A percentile compares a stretch with the other conserved stretches of the same genome.
These are phyloP conservation scores for Anacardium occidentale DNA, from an alignment of 345 rosid genomes.

Conservation along the genomic window DNA sequence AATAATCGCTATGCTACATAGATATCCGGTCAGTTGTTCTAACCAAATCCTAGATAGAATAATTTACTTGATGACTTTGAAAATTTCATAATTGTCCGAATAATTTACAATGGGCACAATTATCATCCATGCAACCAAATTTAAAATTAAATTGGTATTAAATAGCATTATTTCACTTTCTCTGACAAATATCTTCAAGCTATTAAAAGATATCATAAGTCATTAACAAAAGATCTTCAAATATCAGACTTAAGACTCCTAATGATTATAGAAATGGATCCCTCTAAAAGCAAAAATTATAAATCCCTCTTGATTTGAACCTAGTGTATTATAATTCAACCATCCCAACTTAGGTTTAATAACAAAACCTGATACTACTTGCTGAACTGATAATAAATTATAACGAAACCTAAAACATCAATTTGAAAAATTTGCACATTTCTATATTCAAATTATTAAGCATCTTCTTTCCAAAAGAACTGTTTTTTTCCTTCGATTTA, in stretches of 20 bases:
- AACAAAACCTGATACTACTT: neutral
- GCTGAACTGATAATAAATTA: neutral
- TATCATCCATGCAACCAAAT: neutral
- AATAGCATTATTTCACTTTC: neutral
- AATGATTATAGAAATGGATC: neutral
- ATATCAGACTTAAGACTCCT: neutral
- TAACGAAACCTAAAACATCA: neutral
- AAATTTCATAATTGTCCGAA: neutral
- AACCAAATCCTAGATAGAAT: constrained; percentile 1
- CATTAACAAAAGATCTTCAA: neutral
- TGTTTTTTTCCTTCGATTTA: neutral
- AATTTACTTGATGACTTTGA: neutral
- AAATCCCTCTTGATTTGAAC: neutral
- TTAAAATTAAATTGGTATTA: too few relatives aligned
- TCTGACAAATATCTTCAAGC: neutral
- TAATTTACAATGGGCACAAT: neutral
- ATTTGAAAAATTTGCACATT: neutral
- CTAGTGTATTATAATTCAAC: neutral
- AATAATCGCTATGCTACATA: neutral
- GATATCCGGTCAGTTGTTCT: neutral
- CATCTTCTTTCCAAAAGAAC: neutral
- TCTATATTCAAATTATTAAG: neutral
- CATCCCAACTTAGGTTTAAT: neutral
- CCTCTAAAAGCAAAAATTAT: too few relatives aligned
- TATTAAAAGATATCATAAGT: neutral